A percentile compares a stretch with the other conserved stretches of the same genome.
Conservation (phyloP, 345 rosid species). For the Brassica carinata region DNA sequence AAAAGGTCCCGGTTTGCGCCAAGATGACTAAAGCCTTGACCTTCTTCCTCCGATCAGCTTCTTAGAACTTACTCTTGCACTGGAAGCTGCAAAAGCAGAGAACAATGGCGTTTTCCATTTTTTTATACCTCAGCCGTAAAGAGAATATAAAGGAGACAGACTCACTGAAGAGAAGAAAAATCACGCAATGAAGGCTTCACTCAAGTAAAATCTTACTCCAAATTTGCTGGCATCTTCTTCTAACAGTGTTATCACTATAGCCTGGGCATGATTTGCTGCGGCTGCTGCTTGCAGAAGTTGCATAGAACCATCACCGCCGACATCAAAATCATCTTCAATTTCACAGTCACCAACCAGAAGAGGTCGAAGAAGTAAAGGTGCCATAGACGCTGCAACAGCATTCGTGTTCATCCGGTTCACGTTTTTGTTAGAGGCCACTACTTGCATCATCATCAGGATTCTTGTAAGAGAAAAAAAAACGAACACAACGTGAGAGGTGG, state of each 20-base stretch:
- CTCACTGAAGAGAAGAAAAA: background rate
- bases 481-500: no score
- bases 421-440: conserved; percentile 70
- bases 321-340: conserved; percentile 83
- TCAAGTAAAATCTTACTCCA: conserved; percentile 58
- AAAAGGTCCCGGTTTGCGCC: conserved; percentile 68
- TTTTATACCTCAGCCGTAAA: no score
- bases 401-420: conserved; percentile 92
- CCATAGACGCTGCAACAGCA: conserved; percentile 99
- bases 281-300: conserved; percentile 98
- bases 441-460: conserved; percentile 92
- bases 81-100: conserved; percentile 35
- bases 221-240: conserved; percentile 85
- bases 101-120: no score
- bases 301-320: conserved; percentile 90
- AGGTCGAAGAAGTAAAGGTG: conserved; percentile 97
- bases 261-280: conserved; percentile 99
- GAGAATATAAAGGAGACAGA: background rate
- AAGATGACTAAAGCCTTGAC: conserved; percentile 44
- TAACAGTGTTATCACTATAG: conserved; percentile 83
- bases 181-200: no score
- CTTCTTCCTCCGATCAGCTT: conserved; percentile 41
- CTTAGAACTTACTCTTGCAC: conserved; percentile 41
- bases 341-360: conserved; percentile 96
- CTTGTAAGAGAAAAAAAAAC: conserved; percentile 49